Evolutionary conservation across 257 asterid species (phyloP), one percentile per base, ranked within the genome.

Genomic region (Ajuga chamaepitys): DNA sequence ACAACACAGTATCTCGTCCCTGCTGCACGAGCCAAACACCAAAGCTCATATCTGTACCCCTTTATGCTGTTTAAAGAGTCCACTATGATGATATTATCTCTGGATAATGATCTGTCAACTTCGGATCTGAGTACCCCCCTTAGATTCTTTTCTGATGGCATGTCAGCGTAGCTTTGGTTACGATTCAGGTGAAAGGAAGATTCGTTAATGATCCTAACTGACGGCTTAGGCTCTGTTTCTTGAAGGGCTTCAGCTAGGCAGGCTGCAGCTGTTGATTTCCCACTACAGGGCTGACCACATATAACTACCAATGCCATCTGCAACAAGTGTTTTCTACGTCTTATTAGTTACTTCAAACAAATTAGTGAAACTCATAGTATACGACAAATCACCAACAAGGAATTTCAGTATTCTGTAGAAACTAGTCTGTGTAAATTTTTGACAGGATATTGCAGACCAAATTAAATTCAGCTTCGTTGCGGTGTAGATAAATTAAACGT

Each of bases 11-110:
- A 90, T 70, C 99, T 81, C 12, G 86, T 88, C 63, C 99, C 98
- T 2, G 95, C 89, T 54, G 96, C 93, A 2, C 99, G 95, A 64
- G 99, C 99, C 74, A 94, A 70, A 68, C 99, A 94, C 99, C 98
- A 94, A 6, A 94, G 78, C 82, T 94, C 99, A 3, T 94, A 94
- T 67, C 98, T 88, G 70, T 94, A 94, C 41, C 99, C 99, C 81
- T 94, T 94, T 64, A 94, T 94, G 93, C 78, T 90, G 84, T 94
- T 94, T 40, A 94, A 75, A 11, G 98, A 94, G 78, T 94, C 99
- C 37, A 94, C 95, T 59, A 90, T 79, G 44, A 90, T 78, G 30
- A 94, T 83, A 54, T 62, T 84, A 62, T 90, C 95, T 72, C 79
- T 87, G 12, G 96, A 88, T 62, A 94, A 64, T 0, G 99, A 90